Conservation (phyloP, 441 rosid species). For the Populus trichocarpa region DNA sequence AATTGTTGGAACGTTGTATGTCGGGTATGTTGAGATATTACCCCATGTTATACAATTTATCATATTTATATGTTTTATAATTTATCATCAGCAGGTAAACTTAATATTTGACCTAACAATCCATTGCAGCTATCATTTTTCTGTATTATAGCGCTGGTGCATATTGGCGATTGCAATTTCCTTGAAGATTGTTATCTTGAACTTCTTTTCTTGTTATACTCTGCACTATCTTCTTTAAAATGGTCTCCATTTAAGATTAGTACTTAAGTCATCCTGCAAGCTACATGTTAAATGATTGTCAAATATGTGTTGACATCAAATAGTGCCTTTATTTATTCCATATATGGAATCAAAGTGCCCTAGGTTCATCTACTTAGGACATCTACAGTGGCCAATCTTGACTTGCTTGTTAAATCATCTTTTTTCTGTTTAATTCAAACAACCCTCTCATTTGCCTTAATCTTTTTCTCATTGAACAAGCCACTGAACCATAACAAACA, state of each 20-base stretch:
- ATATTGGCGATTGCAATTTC: background rate
- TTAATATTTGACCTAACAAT: background rate
- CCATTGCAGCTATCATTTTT: background rate
- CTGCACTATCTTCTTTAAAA: background rate
- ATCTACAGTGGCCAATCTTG: background rate
- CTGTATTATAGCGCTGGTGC: background rate
- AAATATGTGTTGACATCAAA: background rate
- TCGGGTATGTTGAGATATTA: conserved; percentile 62
- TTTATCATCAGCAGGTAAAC: background rate
- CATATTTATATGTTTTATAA: background rate
- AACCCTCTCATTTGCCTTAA: background rate
- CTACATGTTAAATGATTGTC: background rate
- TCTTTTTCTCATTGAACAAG: background rate
- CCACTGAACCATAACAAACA: background rate
- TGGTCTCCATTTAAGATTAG: background rate
- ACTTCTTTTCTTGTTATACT: background rate
- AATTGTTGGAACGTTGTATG: conserved; percentile 82
- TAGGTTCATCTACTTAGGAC: background rate
- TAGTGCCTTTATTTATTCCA: too few species aligned
- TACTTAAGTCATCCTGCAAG: background rate
- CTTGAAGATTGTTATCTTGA: background rate
- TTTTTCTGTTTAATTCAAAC: background rate
- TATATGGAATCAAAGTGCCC: background rate
- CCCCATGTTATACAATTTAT: background rate
- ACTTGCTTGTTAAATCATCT: background rate